Evolutionary conservation across 1,284 basidiomycete species (phyloP).

Genomic region (Cerioporus squamosus): DNA sequence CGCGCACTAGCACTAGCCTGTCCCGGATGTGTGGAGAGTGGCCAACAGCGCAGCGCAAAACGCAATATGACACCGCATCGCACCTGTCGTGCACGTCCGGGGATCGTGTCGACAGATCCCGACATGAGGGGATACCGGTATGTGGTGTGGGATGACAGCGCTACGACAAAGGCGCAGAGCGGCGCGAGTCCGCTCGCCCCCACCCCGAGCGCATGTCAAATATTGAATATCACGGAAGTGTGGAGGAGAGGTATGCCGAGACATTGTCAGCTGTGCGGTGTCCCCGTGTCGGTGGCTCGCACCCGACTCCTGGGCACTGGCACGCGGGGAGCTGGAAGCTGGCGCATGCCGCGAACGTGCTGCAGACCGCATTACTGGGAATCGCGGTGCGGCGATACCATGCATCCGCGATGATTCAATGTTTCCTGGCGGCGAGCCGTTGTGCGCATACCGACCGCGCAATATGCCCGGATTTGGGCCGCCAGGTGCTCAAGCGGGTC

Average conservation of each 20-base stretch:
- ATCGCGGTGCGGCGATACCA: too few relatives aligned
- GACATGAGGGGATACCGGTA: background rate
- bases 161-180: background rate
- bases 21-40: background rate
- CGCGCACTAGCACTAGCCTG: background rate
- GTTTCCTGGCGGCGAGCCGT: too few relatives aligned
- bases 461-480: background rate
- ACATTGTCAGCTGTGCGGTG: background rate
- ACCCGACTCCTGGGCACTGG: background rate
- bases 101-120: conserved; percentile 8
- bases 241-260: too few relatives aligned
- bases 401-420: too few relatives aligned
- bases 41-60: too few relatives aligned
- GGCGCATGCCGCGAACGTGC: background rate
- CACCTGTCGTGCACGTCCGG: background rate
- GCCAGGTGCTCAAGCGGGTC: background rate
- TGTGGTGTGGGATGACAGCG: background rate
- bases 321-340: background rate
- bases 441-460: background rate
- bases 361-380: too few relatives aligned
- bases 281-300: too few relatives aligned
- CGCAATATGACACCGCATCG: background rate
- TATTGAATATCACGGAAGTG: background rate
- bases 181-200: too few relatives aligned
- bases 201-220: too few relatives aligned